phyloP scores from a whole-genome alignment of 257 asterid species.

The Parsonsia alboflavescens region DNA sequence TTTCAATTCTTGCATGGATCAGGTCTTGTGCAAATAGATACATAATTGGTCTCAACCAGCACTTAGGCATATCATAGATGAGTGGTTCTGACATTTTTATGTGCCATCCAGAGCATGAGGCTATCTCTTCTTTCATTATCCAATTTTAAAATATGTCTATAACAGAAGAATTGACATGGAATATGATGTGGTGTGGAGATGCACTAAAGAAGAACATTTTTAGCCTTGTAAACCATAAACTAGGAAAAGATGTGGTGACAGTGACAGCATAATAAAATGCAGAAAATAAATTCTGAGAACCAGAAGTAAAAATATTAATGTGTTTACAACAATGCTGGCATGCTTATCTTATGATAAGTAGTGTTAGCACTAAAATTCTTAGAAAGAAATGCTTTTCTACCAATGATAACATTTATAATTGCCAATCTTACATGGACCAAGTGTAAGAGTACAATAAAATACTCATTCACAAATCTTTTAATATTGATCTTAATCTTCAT shows the following conservation, averaged over 20 bases:
- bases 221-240: not conserved
- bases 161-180: not conserved
- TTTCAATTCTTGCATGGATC: not conserved
- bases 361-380: not conserved
- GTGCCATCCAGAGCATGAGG: not conserved
- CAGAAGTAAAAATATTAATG: not conserved
- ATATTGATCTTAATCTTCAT: not conserved
- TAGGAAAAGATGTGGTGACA: not conserved
- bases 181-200: not conserved
- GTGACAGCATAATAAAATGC: not conserved
- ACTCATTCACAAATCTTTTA: not conserved
- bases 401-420: not conserved
- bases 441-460: not conserved
- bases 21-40: not conserved
- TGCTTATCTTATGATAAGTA: not conserved
- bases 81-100: not conserved
- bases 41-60: not conserved
- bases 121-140: not conserved
- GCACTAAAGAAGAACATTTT: not conserved
- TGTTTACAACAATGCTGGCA: not conserved
- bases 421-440: not conserved
- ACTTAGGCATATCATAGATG: not conserved
- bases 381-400: not conserved
- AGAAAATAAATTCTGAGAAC: not conserved
- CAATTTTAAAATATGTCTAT: not conserved